Percentiles rank a stretch among this genome's conserved stretches.
Conservation (phyloP, 2,329 filamentous ascomycete species). For the Paraphoma chrysanthemicola region DNA sequence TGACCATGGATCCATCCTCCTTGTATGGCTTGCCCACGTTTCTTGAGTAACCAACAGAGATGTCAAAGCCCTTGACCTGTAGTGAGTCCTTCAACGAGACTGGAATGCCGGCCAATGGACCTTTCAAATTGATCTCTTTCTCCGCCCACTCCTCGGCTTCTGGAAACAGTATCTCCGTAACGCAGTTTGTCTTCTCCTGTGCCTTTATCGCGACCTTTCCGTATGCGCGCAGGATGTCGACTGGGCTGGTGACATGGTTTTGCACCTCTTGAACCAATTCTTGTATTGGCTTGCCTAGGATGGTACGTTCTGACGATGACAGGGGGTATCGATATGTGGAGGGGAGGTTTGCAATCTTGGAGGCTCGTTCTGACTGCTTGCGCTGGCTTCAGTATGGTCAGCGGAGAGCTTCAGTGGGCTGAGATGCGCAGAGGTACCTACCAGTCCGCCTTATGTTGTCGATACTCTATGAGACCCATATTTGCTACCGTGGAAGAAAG, state of each 20-base stretch:
- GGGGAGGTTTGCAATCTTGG: slow-evolving; percentile 72
- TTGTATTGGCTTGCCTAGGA: slow-evolving; percentile 76
- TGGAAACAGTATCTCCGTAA: slow-evolving; percentile 84
- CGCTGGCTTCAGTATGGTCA: slow-evolving; percentile 63
- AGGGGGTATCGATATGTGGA: slow-evolving; percentile 71
- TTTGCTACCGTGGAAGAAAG: slow-evolving; percentile 33
- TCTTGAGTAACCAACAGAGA: slow-evolving; percentile 78
- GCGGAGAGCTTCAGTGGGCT: slow-evolving; percentile 13
- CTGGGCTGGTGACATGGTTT: slow-evolving; percentile 67
- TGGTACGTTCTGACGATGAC: slow-evolving; percentile 67
- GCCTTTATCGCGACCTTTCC: slow-evolving; percentile 85
- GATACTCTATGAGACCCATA: slow-evolving; percentile 68
- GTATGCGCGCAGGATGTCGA: slow-evolving; percentile 82
- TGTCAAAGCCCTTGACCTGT: slow-evolving; percentile 82
- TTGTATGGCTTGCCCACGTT: slow-evolving; percentile 71
- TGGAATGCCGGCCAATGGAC: slow-evolving; percentile 85
- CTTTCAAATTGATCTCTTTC: slow-evolving; percentile 72
- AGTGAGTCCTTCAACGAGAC: slow-evolving; percentile 82
- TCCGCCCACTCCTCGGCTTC: slow-evolving; percentile 76
- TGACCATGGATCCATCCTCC: slow-evolving; percentile 75
- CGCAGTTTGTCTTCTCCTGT: slow-evolving; percentile 85
- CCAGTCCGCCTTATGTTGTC: slow-evolving; percentile 76
- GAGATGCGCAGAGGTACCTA: slow-evolving; percentile 50
- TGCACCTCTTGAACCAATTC: slow-evolving; percentile 81
- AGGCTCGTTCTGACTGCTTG: slow-evolving; percentile 78